A percentile compares a stretch with the other conserved stretches of the same genome.
Conservation (phyloP, 768 basidiomycete genomes). For the Boletus fagicola region DNA sequence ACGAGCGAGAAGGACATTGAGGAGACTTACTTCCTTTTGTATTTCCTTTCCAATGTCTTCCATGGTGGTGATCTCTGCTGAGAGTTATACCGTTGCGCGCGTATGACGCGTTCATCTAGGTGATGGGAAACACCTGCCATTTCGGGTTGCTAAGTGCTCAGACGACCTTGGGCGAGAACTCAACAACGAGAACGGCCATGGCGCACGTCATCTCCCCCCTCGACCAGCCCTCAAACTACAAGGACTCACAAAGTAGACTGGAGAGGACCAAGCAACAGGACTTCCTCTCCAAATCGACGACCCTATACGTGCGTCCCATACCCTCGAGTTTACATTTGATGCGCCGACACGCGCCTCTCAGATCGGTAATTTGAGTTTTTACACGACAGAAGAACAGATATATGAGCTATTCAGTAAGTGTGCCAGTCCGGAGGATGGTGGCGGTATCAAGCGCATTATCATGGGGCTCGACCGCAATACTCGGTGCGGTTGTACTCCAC, state of each 20-base stretch:
- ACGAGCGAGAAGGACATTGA: not conserved
- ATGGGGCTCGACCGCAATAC: slow-evolving; percentile 93
- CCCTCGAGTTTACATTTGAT: slow-evolving; percentile 17
- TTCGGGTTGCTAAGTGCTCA: slow-evolving; percentile 2
- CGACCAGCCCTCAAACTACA: slow-evolving; percentile 96
- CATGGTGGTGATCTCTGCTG: slow-evolving; percentile 47
- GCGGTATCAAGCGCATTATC: slow-evolving; percentile 89
- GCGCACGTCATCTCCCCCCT: slow-evolving; percentile 81
- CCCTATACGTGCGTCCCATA: slow-evolving; percentile 74
- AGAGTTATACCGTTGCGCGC: slow-evolving; percentile 13
- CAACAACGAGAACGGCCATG: slow-evolving; percentile 45
- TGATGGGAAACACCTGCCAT: slow-evolving; percentile 33
- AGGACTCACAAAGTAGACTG: slow-evolving; percentile 84
- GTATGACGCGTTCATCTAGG: slow-evolving; percentile 30
- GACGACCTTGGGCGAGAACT: not conserved
- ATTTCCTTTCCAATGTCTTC: slow-evolving; percentile 88
- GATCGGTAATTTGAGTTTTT: slow-evolving; percentile 93
- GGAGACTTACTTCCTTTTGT: slow-evolving; percentile 63
- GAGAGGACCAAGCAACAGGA: slow-evolving; percentile 80
- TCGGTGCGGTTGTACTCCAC: slow-evolving; percentile 46
- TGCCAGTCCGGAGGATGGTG: slow-evolving; percentile 80
- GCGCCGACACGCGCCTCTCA: slow-evolving; percentile 30
- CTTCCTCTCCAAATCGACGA: slow-evolving; percentile 78
- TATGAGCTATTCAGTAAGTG: slow-evolving; percentile 92
- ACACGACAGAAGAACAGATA: slow-evolving; percentile 95